Evolutionary conservation across 805 yeast species (phyloP).

Genomic region (Wickerhamiella bombiphila): DNA sequence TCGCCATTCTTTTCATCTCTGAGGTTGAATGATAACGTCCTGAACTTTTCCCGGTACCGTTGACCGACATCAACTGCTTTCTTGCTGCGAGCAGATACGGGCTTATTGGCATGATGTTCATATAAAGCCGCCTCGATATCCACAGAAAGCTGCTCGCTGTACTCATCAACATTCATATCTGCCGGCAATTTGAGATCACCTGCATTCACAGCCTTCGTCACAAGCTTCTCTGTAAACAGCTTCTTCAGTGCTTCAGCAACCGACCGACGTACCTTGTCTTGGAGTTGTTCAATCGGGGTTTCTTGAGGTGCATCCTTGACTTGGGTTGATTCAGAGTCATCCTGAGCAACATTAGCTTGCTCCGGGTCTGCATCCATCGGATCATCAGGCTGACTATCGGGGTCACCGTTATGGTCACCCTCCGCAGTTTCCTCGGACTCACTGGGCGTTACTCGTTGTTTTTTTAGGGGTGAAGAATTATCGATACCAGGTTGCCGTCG

Average conservation of each 20-base stretch:
- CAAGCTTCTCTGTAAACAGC: not conserved
- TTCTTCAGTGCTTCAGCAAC: not conserved
- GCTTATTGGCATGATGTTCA: constrained; percentile 24
- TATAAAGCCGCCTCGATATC: constrained; percentile 39
- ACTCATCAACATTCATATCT: not conserved
- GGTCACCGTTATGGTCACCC: too few species aligned
- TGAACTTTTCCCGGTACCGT: constrained; percentile 50
- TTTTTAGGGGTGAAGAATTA: too few species aligned
- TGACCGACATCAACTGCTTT: constrained; percentile 23
- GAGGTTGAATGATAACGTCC: constrained; percentile 50
- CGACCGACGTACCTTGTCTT: constrained; percentile 1
- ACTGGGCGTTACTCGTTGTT: too few species aligned
- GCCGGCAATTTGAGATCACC: not conserved
- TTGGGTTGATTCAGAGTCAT: too few species aligned
- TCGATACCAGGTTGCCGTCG: too few species aligned
- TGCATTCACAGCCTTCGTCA: not conserved
- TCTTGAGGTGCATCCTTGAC: not conserved
- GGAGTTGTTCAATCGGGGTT: not conserved
- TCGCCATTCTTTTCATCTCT: constrained; percentile 40
- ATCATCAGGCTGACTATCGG: too few species aligned
- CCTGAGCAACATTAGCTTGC: too few species aligned
- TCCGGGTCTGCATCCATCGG: too few species aligned
- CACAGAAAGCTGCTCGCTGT: constrained; percentile 30
- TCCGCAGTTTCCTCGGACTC: too few species aligned
- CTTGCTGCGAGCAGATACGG: constrained; percentile 8